Evolutionary conservation across 2,329 filamentous ascomycete species (phyloP).

Genomic region (Aspergillus phoenicis): DNA sequence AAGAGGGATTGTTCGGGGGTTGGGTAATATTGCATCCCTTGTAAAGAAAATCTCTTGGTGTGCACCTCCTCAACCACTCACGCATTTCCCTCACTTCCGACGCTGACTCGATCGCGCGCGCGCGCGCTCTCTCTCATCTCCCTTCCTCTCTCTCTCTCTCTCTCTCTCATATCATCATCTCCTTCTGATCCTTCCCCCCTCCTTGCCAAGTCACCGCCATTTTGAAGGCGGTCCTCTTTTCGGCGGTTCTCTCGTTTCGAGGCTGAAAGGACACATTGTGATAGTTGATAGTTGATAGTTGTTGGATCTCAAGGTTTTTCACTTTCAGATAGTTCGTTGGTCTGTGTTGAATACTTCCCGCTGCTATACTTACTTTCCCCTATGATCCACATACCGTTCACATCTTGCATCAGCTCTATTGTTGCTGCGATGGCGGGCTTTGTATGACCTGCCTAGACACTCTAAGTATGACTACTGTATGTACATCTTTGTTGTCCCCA

Average conservation of each 20-base stretch:
- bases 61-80: conserved; percentile 1
- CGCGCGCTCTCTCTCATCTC: neutral
- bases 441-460: neutral
- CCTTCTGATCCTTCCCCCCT: neutral
- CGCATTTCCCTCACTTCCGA: conserved; percentile 1
- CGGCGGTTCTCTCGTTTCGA: conserved; percentile 3
- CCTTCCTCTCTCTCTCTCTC: neutral
- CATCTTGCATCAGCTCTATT: conserved; percentile 22
- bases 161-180: neutral
- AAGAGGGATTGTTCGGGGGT: neutral
- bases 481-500: neutral
- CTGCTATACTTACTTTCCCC: conserved; percentile 13
- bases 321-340: conserved; percentile 13
- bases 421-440: neutral
- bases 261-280: neutral
- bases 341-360: conserved; percentile 20
- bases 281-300: neutral
- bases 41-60: neutral
- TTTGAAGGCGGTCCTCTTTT: conserved; percentile 5
- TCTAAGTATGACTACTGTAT: neutral
- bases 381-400: conserved; percentile 25
- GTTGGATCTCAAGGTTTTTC: conserved; percentile 1
- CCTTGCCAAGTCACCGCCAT: conserved; percentile 16
- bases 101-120: neutral
- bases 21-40: conserved; percentile 8